Conservation (phyloP, 129 eudicot genomes). For the Oenanthe sinensis region DNA sequence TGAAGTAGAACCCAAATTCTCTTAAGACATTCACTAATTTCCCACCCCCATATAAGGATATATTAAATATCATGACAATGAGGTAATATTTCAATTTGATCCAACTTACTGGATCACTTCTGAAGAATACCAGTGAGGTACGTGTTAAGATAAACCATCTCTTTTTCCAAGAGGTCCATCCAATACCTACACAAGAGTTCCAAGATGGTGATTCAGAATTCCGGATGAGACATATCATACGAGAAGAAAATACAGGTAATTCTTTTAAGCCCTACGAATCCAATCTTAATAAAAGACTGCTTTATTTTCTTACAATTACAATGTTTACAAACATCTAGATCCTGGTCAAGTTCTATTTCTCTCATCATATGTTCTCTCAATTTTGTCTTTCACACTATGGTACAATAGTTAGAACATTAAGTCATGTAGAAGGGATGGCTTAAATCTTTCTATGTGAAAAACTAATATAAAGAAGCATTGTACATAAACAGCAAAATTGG, state of each 20-base stretch:
- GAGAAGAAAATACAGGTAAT: background rate
- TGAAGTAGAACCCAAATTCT: too few species aligned
- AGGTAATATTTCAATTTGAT: background rate
- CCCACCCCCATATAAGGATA: too few species aligned
- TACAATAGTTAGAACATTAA: background rate
- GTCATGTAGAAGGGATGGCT: background rate
- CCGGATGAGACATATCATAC: background rate
- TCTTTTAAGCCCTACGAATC: background rate
- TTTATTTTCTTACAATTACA: background rate
- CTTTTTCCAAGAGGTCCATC: conserved; percentile 98
- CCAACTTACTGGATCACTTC: conserved; percentile 86
- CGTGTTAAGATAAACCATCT: conserved; percentile 87
- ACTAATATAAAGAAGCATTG: background rate
- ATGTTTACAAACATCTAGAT: background rate
- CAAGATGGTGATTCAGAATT: conserved; percentile 6
- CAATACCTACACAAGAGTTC: conserved; percentile 55
- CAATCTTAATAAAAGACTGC: background rate
- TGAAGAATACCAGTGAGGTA: conserved; percentile 85
- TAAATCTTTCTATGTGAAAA: background rate
- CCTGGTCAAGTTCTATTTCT: background rate
- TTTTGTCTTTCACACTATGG: background rate
- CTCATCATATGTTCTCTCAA: background rate
- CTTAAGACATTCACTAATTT: too few species aligned
- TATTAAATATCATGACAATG: background rate
- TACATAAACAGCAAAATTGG: background rate